Conservation (phyloP, 1,284 basidiomycete genomes). For the Ceratobasidium sp. region DNA sequence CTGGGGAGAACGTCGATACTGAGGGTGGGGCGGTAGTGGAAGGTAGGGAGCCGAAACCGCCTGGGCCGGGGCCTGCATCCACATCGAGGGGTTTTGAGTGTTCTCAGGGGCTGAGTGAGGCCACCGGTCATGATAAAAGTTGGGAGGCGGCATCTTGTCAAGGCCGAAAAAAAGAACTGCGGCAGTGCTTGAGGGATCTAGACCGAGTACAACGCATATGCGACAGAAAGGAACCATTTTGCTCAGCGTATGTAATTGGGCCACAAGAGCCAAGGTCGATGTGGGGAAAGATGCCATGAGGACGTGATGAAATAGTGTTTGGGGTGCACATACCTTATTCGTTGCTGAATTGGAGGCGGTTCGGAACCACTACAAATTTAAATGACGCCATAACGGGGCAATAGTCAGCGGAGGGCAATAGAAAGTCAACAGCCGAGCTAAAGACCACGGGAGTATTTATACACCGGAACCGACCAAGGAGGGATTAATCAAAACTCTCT, state of each 20-base stretch:
- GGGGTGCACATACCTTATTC: constrained; percentile 44
- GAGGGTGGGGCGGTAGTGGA: constrained; percentile 8
- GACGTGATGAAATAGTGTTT: constrained; percentile 42
- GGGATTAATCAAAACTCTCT: constrained; percentile 38
- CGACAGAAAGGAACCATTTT: constrained; percentile 41
- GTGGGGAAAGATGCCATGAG: constrained; percentile 42
- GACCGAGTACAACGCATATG: constrained; percentile 27
- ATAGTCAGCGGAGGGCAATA: neutral
- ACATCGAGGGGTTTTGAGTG: constrained; percentile 41
- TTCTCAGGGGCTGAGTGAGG: constrained; percentile 40
- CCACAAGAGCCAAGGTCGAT: constrained; percentile 2
- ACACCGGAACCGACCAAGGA: neutral
- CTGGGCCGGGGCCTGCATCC: constrained; percentile 25
- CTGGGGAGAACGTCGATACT: constrained; percentile 15
- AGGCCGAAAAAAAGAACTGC: constrained; percentile 36
- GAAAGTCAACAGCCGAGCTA: neutral
- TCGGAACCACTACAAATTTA: neutral
- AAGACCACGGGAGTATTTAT: constrained; percentile 2
- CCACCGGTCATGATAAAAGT: constrained; percentile 44
- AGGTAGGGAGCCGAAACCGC: constrained; percentile 25
- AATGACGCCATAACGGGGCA: constrained; percentile 4
- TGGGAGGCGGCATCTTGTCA: constrained; percentile 40
- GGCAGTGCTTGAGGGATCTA: constrained; percentile 39
- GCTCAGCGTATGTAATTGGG: constrained; percentile 43
- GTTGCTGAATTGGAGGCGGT: constrained; percentile 3